Base-by-base conservation (phyloP, 2,329 filamentous ascomycete species). In the Fusarium stilboides region DNA sequence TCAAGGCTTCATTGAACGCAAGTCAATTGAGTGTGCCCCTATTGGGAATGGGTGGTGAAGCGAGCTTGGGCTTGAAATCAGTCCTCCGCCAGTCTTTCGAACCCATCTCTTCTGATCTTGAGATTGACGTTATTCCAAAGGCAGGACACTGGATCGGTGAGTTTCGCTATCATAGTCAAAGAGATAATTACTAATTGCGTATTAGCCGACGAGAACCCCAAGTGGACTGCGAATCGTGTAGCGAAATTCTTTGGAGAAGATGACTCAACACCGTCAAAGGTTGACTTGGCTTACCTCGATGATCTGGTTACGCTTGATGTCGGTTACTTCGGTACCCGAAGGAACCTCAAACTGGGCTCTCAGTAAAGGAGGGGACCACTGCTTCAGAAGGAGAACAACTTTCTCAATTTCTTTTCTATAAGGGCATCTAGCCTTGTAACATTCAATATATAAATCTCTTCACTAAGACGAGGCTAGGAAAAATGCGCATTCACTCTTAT, bases 71-170 rank as follows among this genome's bases (percentile, higher is more conserved):
- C 6, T 8, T 68, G 0, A 14, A 63, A 9, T 37, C 63, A 0
- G 17, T 49, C 1, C 17, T 76, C 0, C 46, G 44, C 5, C 44
- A 63, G 13, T 36, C 46, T 0, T 75, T 44, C n/a, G 57, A 53
- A 0, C 65, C 65, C 0, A 43, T 76, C 4, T 69, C 70, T 0
- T 52, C 58, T 0, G 36, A 74, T 9, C 3, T 71, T 2, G 53
- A 74, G 17, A 9, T 69, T 3, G 74, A 75, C 2, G 42, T 74
- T 2, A 65, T 75, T 7, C 74, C 74, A 1, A 75, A 76, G 19
- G 74, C 74, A 0, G 74, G 74, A 0, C 74, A 76, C 20, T 76
- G 74, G 74, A 65, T 75, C 8, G 74, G 74, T 75, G 17, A 68
- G 69, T 65, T 22, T 19, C 17, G 0, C 12, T 5, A 6, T 0